Conservation (phyloP, 2,329 filamentous ascomycete species). For the Pseudogymnoascus sp. region DNA sequence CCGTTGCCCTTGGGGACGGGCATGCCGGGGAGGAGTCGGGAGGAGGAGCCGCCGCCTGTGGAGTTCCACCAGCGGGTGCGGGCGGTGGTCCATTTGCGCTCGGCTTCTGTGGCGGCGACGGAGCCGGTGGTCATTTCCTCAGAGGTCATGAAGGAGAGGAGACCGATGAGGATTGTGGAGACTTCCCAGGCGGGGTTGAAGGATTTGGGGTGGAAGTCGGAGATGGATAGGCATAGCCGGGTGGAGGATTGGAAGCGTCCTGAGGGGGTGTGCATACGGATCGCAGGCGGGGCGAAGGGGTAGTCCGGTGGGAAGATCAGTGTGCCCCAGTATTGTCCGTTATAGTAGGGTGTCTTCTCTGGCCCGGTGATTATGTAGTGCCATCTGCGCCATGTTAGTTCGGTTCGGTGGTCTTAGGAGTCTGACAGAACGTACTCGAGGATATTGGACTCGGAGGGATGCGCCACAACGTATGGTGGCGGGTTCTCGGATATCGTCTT, state of each 20-base stretch:
- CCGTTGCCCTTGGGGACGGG: conserved; percentile 60
- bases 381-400: conserved; percentile 48
- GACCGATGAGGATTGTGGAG: conserved; percentile 86
- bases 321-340: conserved; percentile 97
- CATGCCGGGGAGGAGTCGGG: conserved; percentile 41
- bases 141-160: conserved; percentile 95
- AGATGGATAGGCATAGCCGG: conserved; percentile 88
- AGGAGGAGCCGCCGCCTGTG: conserved; percentile 71
- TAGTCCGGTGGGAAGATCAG: conserved; percentile 94
- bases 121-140: conserved; percentile 98
- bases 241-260: conserved; percentile 92
- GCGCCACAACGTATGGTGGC: conserved; percentile 79
- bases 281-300: conserved; percentile 91
- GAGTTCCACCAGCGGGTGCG: conserved; percentile 93
- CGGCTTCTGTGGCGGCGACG: conserved; percentile 64
- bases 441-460: conserved; percentile 85
- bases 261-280: conserved; percentile 97
- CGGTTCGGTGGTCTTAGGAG: not conserved
- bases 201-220: conserved; percentile 93
- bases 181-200: conserved; percentile 99
- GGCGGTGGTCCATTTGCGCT: conserved; percentile 69
- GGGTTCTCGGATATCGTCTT: conserved; percentile 63
- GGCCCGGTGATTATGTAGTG: conserved; percentile 94
- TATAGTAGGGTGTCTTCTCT: conserved; percentile 85
- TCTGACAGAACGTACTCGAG: conserved; percentile 56